Conservation (phyloP, 2,329 filamentous ascomycete species). For the Aspergillus japonicus region DNA sequence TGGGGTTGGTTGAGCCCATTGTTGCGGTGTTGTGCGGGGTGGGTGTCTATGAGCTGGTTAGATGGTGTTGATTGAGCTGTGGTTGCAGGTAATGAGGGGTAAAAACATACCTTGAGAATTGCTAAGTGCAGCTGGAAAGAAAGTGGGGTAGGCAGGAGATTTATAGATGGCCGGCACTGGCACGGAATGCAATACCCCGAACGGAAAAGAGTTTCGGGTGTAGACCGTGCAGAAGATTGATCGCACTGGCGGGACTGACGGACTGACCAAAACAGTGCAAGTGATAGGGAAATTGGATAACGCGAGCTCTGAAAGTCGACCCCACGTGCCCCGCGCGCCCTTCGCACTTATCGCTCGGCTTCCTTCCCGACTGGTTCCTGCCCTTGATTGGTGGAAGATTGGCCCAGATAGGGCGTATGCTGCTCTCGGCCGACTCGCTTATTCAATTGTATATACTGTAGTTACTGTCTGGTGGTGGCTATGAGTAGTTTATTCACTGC, state of each 20-base stretch:
- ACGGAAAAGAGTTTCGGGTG: neutral
- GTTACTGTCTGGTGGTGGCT: no score
- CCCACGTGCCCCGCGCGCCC: neutral
- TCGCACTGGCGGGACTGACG: no score
- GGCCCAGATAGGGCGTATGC: neutral
- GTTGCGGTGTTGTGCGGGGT: neutral
- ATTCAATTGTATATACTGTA: no score
- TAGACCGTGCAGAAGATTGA: neutral
- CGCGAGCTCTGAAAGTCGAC: neutral
- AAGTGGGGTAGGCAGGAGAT: neutral
- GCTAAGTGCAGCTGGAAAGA: neutral
- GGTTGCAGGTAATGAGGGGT: neutral
- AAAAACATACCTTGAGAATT: no score
- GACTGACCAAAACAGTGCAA: neutral
- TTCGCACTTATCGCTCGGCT: neutral
- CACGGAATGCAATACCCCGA: neutral
- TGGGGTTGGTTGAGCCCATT: constrained; percentile 32
- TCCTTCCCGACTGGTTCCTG: neutral
- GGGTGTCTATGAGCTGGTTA: neutral
- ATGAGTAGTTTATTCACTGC: neutral
- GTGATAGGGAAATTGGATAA: neutral
- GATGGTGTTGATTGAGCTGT: neutral
- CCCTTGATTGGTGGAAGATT: neutral
- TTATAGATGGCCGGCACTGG: neutral
- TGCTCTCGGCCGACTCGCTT: neutral